Conservation (phyloP, 2,329 filamentous ascomycete species). For the Cercospora zeae-maydis region DNA sequence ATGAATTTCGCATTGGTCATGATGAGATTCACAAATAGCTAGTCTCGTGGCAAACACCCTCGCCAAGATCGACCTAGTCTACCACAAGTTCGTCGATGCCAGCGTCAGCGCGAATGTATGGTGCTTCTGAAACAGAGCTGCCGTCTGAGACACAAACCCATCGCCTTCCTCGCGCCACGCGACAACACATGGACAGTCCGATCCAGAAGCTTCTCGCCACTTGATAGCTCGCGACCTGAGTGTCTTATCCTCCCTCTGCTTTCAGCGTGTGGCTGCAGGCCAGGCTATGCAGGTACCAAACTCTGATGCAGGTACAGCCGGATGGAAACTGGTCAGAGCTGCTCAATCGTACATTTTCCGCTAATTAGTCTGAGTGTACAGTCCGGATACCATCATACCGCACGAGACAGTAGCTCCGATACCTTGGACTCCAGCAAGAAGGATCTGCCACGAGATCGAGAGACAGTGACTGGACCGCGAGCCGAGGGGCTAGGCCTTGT, state of each 20-base stretch:
- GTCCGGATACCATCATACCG: background rate
- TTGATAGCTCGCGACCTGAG: background rate
- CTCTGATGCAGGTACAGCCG: background rate
- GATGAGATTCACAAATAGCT: too few relatives aligned
- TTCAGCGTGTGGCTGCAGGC: background rate
- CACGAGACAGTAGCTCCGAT: background rate
- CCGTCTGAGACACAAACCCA: background rate
- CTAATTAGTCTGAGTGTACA: background rate
- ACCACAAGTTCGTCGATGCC: background rate
- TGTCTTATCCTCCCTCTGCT: background rate
- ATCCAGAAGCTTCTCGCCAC: background rate
- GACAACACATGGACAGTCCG: background rate
- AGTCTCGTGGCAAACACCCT: too few relatives aligned
- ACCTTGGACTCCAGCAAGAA: background rate
- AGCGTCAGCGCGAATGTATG: background rate
- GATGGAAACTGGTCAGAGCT: background rate
- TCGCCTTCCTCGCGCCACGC: background rate
- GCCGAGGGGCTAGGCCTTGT: background rate
- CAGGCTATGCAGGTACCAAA: background rate
- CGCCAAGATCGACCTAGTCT: too few relatives aligned
- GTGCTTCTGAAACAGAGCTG: background rate
- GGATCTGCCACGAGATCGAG: background rate
- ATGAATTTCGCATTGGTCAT: too few relatives aligned
- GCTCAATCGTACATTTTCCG: background rate
- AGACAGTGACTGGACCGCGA: background rate